Base-by-base conservation (phyloP, 2,329 filamentous ascomycete species). In the Ustilaginoidea virens region DNA sequence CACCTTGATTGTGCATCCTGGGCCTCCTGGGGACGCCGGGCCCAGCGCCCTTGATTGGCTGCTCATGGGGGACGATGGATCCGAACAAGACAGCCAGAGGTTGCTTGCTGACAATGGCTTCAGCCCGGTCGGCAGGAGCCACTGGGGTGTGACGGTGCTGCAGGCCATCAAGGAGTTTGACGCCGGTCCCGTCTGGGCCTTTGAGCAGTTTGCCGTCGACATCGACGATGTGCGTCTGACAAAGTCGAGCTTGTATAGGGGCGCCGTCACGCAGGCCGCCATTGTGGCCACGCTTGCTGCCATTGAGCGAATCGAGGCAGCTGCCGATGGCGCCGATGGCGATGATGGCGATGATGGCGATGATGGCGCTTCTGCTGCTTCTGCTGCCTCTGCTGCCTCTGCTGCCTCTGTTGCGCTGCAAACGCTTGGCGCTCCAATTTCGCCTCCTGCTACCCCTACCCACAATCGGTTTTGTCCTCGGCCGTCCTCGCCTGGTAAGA, bases 141-240 rank as follows among this genome's bases (percentile, higher is more conserved):
- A 56, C 33, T 59, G 55, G 55, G 55, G 50, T 5, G 45, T 58
- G 7, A 57, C 55, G 3, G 47, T 57, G 12, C 38, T 50, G 5
- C 47, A 58, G 35, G 55, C 55, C 7, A 52, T 51, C 12, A 52
- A 51, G 29, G 43, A 55, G 25, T 52, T 58, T 30, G 55, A 59
- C 29, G 52, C 51, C n/a, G 55, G 55, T 5, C 55, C 53, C 1
- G 52, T 59, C 6, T 59, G 55, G 55, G 54, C 54, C 1, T 59
- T 51, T 32, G 53, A 59, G 21, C 55, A 58, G 33, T 58, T 58
- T 34, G 36, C 44, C 5, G 39, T 58, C 31, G 38, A 57, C 39
- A 56, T 59, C 29, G 52, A 58, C 34, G 49, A 53, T 18, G 37
- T 43, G 5, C 39, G 42, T 12, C 34, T 57, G 18, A 59, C 53